Evolutionary conservation across 805 yeast species (phyloP).

Genomic region (Sugiyamaella boreocaroliniensis): DNA sequence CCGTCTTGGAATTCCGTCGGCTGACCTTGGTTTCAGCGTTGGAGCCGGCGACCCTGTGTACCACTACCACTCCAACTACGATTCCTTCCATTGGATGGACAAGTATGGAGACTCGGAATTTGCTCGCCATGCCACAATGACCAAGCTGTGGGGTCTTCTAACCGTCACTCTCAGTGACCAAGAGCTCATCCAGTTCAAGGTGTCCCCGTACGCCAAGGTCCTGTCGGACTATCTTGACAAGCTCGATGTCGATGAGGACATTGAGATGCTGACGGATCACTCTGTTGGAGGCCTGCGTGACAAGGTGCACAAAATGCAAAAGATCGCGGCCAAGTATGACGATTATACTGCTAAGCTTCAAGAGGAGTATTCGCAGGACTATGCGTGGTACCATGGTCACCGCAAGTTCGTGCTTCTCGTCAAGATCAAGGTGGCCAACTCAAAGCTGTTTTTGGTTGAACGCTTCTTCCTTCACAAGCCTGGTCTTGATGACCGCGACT

Average conservation of each 20-base stretch:
- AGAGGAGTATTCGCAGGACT: conserved; percentile 50
- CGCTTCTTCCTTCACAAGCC: conserved; percentile 39
- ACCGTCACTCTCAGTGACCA: conserved; percentile 44
- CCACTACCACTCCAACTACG: conserved; percentile 72
- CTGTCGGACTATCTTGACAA: conserved; percentile 36
- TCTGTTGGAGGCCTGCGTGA: conserved; percentile 10
- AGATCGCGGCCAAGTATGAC: conserved; percentile 42
- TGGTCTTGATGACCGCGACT: conserved; percentile 44
- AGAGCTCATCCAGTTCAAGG: conserved; percentile 40
- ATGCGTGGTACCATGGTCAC: conserved; percentile 61
- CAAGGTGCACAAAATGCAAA: conserved; percentile 21
- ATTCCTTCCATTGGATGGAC: conserved; percentile 66
- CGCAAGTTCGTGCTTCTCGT: conserved; percentile 21
- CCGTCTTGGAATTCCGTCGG: conserved; percentile 37
- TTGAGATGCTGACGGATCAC: conserved; percentile 1
- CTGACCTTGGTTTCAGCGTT: conserved; percentile 51
- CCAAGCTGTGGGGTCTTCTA: conserved; percentile 47
- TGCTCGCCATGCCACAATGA: conserved; percentile 48
- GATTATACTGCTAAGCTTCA: conserved; percentile 41
- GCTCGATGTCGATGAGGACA: conserved; percentile 25
- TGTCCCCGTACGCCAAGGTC: conserved; percentile 36
- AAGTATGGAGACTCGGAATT: conserved; percentile 57
- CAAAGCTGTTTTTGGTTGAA: conserved; percentile 39
- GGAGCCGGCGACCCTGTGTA: conserved; percentile 50
- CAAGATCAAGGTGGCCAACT: conserved; percentile 32